These are phyloP conservation scores for Caryocar brasiliense DNA, from an alignment of 441 rosid species.

Conservation along the genomic window DNA sequence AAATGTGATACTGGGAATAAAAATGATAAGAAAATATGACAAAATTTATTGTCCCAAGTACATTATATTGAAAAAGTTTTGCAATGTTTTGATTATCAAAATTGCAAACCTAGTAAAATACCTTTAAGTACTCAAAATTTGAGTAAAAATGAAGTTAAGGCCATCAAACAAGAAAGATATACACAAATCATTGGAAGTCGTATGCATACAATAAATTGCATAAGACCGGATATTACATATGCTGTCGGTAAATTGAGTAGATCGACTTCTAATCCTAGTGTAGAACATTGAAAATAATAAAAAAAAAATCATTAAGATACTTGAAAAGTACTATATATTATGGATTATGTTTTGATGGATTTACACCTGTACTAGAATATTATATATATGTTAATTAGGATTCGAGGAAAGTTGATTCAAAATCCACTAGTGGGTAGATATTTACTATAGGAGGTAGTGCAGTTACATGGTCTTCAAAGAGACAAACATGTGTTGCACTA, in stretches of 20 bases:
- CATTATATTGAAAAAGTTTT: too few relatives aligned
- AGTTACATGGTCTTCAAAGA: neutral
- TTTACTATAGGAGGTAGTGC: neutral
- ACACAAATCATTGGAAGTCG: neutral
- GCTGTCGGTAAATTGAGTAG: neutral
- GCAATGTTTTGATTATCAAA: too few relatives aligned
- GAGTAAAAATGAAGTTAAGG: neutral
- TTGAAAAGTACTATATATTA: neutral
- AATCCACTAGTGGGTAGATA: neutral
- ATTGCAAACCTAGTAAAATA: too few relatives aligned
- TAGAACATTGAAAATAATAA: neutral
- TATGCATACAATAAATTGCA: neutral
- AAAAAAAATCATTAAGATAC: neutral
- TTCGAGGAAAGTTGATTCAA: neutral
- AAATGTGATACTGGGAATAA: neutral
- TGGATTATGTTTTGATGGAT: neutral
- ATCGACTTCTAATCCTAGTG: neutral
- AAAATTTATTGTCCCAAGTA: too few relatives aligned
- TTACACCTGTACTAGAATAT: neutral
- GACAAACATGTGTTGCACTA: neutral
- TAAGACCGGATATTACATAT: neutral
- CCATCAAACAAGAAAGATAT: neutral
- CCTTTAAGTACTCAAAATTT: too few relatives aligned
- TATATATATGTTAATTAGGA: neutral
- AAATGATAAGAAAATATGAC: too few relatives aligned